Base-by-base conservation (phyloP, 2,329 filamentous ascomycete species). In the Fusarium begoniae region DNA sequence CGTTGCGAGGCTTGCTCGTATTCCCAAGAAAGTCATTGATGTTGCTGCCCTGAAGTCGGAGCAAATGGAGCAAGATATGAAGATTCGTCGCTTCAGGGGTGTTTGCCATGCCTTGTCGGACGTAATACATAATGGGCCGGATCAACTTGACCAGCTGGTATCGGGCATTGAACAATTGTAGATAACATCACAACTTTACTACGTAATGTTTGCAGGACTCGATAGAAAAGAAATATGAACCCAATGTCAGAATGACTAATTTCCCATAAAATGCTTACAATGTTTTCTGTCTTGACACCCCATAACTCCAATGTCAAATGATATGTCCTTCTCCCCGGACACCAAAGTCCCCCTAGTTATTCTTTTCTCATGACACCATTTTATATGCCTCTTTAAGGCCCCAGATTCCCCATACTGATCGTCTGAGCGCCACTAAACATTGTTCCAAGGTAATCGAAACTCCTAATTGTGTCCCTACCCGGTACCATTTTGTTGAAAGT, bases 1-100 rank as follows among this genome's bases (percentile, higher is more conserved):
- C 81, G 96, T 98, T 28, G 96, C 96, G 20, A 87, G 94, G 51
- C 84, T 99, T 60, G 96, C 96, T 6, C 92, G 92, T 58, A 89
- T 99, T 47, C 95, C 96, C 2, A 88, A 89, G 66, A 86, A 89
- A 63, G 90, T 98, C 24, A 86, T 98, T 40, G 93, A 95, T 32
- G 86, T 94, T 30, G 96, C 96, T 6, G 90, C 89, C n/a, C 84
- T 86, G 53, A 96, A 97, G 84, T 97, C 94, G 69, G 86, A 85
- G 44, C 91, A 96, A 82, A 84, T 99, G 82, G 96, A 99, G 83
- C 87, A 91, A 59, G 89, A 91, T 74, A 90, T 95, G 76, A 89
- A 86, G 74, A 85, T 85, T 70, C 90, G 92, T 70, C 89, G 90
- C 69, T 80, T 97, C 47, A 85, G 80, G 54, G 87, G 87, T 2